Base-by-base conservation (phyloP, 108 stramenopile species). In the Cylindrotheca closterium region DNA sequence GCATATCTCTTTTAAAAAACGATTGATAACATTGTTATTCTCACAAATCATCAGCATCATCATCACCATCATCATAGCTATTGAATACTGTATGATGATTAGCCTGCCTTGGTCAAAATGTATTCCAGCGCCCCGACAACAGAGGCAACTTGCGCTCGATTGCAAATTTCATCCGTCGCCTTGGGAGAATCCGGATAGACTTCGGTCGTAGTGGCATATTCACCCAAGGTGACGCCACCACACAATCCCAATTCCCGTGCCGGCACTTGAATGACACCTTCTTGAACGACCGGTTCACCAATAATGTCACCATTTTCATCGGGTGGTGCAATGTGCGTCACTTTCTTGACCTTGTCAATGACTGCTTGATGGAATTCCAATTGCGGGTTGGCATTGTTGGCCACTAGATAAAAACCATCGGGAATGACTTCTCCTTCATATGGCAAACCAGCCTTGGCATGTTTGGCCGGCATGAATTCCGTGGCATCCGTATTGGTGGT, bases 401-500 rank as follows among this genome's bases (percentile, higher is more conserved):
- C 51, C 8, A 82, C 83, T 8, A 85, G 28, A 65, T 88, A 88
- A 56, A 88, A 88, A 28, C 87, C 87, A 80, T 88, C 87, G 23
- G 87, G 87, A 27, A 88, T 88, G 21, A 24, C 34, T 18, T 70
- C 77, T 8, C 52, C 51, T 3, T 65, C 23, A 26, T 69, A 65
- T 17, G 47, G 21, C 3, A 53, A 37, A 18, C 87, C 86, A 47
- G 70, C 83, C 5, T 74, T 63, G 30, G 91, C 87, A 15, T 60
- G 79, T 55, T 77, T 80, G 60, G 86, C 83, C 3, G 85, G 87
- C 12, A 76, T 65, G 60, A 85, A 92, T 73, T 86, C 87, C 0
- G 85, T 74, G n/a, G 59, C 64, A 55, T 92, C 91, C 0, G 85
- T 79, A 64, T 92, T 66, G 27, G 91, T 92, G 21, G 91, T 92